These are phyloP conservation scores for Solanum hybrid DNA, from an alignment of 305 asterid species.

Conservation along the genomic window DNA sequence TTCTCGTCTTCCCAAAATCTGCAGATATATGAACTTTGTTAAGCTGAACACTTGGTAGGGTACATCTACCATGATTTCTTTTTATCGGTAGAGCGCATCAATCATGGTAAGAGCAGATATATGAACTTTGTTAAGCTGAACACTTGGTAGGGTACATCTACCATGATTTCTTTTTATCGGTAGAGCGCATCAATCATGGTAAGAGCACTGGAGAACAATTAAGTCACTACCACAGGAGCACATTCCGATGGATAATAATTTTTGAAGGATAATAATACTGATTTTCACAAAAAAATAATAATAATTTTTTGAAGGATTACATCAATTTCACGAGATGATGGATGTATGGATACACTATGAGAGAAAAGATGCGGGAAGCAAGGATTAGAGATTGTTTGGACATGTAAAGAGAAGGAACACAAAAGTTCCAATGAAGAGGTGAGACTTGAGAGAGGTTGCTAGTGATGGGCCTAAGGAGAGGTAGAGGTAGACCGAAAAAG, in stretches of 20 bases:
- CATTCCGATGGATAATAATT: neutral
- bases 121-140: neutral
- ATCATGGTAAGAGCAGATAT: neutral
- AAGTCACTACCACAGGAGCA: neutral
- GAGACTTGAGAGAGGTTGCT: neutral
- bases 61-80: neutral
- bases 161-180: neutral
- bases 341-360: neutral
- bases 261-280: neutral
- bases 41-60: neutral
- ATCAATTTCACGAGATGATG: neutral
- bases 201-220: neutral
- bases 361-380: neutral
- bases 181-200: neutral
- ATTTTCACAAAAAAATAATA: neutral
- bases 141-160: neutral
- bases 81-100: neutral
- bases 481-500: neutral
- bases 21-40: conserved; percentile 16
- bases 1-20: conserved; percentile 92
- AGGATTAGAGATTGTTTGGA: neutral
- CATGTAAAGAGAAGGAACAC: neutral
- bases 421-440: neutral
- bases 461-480: neutral
- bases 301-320: neutral